Evolutionary conservation across 345 rosid species (phyloP), one percentile per base, ranked within the genome.

Genomic region (Firmiana major): DNA sequence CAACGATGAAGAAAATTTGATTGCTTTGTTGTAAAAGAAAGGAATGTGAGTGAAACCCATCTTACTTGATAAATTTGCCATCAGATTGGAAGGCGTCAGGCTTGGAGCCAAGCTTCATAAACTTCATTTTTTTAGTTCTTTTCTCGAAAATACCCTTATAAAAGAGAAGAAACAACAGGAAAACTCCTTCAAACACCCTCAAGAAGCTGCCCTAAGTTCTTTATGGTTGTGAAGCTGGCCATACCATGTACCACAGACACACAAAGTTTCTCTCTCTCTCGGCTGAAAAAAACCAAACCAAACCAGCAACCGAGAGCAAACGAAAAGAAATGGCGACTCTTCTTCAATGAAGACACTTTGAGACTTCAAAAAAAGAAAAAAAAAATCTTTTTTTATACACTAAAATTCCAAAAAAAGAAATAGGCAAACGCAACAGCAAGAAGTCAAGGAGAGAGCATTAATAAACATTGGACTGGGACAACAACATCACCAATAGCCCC

Each of bases 31-130:
- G n/a, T 8, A 68, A 73, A 45, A 0, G 22, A 74, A 31, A 77
- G 51, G 45, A 73, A 77, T 2, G 24, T 31, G 40, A 76, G 22
- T 36, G 21, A 43, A 80, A 75, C 70, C 9, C 13, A 73, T 49
- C 88, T 83, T 74, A 92, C 98, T 90, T 88, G 85, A 81, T 65
- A 77, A 79, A 84, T 85, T 89, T 89, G 58, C 92, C 98, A 60
- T 91, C 93, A 79, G 93, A 85, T 79, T 87, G 92, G 79, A 94
- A 89, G 31, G 88, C 83, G 86, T 94, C 98, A 85, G 97, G 97
- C 88, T 92, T 94, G 63, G 92, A 91, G 42, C 98, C 98, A 81
- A 94, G 78, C 89, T 94, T 94, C 98, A 94, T 92, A 79, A 88
- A 90, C 97, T 92, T 94, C 98, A 94, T 94, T 64, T 83, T 38